Conservation (phyloP, 371 early-diverging fungal genomes). For the Mucor circinelloides region DNA sequence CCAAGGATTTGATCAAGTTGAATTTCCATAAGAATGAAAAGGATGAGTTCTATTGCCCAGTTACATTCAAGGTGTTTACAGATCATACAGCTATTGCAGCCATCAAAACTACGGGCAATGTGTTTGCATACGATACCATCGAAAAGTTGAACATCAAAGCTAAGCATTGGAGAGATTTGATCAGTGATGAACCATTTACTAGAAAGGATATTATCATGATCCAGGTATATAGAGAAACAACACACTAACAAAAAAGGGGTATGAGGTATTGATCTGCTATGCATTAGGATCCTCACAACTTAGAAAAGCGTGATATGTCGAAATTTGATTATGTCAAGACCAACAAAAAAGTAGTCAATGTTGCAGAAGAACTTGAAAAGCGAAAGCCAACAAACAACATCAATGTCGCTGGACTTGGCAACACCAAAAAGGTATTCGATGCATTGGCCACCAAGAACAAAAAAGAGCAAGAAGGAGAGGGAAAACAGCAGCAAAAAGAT, state of each 20-base stretch:
- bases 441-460: slow-evolving; percentile 49
- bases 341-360: slow-evolving; percentile 59
- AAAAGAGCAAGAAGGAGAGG: slow-evolving; percentile 29
- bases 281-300: slow-evolving; percentile 80
- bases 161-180: slow-evolving; percentile 84
- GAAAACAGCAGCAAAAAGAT: slow-evolving; percentile 21
- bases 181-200: slow-evolving; percentile 88
- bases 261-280: background rate
- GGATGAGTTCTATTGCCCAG: slow-evolving; percentile 87
- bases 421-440: slow-evolving; percentile 62
- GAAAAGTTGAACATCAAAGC: slow-evolving; percentile 85
- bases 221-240: slow-evolving; percentile 49
- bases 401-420: slow-evolving; percentile 64
- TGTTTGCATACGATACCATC: slow-evolving; percentile 87
- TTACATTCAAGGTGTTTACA: slow-evolving; percentile 86
- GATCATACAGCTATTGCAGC: slow-evolving; percentile 92
- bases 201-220: slow-evolving; percentile 86
- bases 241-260: background rate
- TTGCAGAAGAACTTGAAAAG: slow-evolving; percentile 52
- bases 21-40: slow-evolving; percentile 81
- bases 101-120: slow-evolving; percentile 85
- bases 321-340: slow-evolving; percentile 77
- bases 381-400: slow-evolving; percentile 62
- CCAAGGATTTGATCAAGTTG: slow-evolving; percentile 75
- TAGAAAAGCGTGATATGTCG: slow-evolving; percentile 70